Conservation (phyloP, 768 basidiomycete species). For the Calocera viscosa region DNA sequence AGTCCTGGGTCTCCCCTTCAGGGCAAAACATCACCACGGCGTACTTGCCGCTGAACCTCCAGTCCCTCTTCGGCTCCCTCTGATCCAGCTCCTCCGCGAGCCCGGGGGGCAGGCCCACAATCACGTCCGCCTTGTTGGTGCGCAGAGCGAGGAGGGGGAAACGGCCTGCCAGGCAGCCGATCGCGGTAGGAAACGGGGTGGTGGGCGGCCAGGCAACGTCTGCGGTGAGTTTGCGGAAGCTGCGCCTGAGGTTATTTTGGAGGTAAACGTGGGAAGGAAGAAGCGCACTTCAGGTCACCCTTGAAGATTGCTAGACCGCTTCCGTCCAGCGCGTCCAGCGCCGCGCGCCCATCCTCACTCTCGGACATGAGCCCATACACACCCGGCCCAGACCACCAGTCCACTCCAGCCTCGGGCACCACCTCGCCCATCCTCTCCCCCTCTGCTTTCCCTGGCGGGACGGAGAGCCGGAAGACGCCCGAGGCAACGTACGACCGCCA, state of each 20-base stretch:
- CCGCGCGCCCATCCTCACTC: conserved; percentile 32
- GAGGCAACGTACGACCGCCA: conserved; percentile 61
- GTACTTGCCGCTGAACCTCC: conserved; percentile 71
- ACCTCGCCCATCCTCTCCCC: conserved; percentile 35
- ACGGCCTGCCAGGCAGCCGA: conserved; percentile 66
- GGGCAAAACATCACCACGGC: background rate
- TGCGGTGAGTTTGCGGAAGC: conserved; percentile 56
- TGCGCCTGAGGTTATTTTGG: background rate
- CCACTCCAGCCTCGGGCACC: conserved; percentile 24
- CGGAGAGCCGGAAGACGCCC: conserved; percentile 61
- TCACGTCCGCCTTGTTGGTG: conserved; percentile 93
- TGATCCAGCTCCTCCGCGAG: conserved; percentile 55
- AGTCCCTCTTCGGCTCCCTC: conserved; percentile 43
- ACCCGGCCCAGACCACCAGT: conserved; percentile 64
- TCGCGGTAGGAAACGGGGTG: conserved; percentile 57
- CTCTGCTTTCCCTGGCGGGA: conserved; percentile 45
- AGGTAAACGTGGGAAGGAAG: conserved; percentile 28
- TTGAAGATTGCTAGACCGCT: conserved; percentile 76
- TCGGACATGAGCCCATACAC: conserved; percentile 65
- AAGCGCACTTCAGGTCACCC: conserved; percentile 77
- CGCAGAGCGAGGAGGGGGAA: conserved; percentile 76
- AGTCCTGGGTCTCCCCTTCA: no score
- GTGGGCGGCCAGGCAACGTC: conserved; percentile 80
- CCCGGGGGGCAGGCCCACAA: conserved; percentile 62
- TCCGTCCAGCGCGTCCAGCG: conserved; percentile 40